Conservation (phyloP, 345 rosid genomes). For the Crucihimalaya himalaica region DNA sequence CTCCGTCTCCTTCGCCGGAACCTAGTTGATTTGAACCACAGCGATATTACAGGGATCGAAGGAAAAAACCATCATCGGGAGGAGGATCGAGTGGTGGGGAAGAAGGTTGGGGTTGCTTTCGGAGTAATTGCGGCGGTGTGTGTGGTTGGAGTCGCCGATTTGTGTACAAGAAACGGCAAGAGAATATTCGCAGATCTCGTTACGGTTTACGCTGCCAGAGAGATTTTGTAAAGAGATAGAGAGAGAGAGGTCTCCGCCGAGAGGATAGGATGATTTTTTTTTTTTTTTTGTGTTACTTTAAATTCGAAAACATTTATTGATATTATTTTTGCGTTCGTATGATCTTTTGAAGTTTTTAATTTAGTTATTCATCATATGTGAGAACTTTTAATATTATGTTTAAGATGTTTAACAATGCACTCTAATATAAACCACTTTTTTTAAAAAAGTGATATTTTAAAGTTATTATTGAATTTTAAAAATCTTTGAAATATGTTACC, state of each 20-base stretch:
- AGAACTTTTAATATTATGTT: too few species aligned
- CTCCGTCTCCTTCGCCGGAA: conserved; percentile 38
- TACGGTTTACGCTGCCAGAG: conserved; percentile 61
- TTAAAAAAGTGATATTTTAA: too few species aligned
- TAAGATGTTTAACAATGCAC: neutral
- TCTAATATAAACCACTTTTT: too few species aligned
- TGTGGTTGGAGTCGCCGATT: conserved; percentile 50
- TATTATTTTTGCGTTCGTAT: neutral
- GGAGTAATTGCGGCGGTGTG: conserved; percentile 50
- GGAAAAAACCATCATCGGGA: conserved; percentile 29
- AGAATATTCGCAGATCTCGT: conserved; percentile 58
- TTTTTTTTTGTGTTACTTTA: neutral
- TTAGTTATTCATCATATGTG: too few species aligned
- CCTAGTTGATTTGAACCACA: conserved; percentile 45
- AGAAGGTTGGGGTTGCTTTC: conserved; percentile 56
- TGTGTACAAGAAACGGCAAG: conserved; percentile 64
- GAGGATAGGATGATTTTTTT: neutral
- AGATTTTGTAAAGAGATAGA: conserved; percentile 49
- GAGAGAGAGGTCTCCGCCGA: conserved; percentile 12
- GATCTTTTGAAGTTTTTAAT: neutral
- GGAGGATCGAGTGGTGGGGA: conserved; percentile 59
- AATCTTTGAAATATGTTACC: too few species aligned
- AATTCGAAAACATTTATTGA: conserved; percentile 30
- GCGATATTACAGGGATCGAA: conserved; percentile 32
- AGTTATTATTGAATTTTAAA: too few species aligned